Evolutionary conservation across 768 basidiomycete genomes (phyloP), one percentile per base, ranked within the genome.

Genomic region (Kockovaella imperatae): DNA sequence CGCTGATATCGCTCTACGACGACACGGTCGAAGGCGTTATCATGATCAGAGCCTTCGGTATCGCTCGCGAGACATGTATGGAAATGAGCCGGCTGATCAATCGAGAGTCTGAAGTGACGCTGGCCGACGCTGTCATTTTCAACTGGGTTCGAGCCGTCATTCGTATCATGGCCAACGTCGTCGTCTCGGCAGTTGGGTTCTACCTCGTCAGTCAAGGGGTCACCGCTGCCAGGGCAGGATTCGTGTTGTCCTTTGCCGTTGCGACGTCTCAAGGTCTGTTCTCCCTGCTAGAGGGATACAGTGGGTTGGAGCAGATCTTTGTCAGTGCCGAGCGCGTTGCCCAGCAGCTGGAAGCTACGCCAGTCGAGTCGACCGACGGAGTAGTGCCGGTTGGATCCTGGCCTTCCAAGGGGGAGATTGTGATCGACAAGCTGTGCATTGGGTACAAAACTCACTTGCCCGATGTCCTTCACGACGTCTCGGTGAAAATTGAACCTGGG

Each of bases 281-380:
- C 32, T 35, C 38, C 15, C 45, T 59, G 44, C 44, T 68, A n/a
- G 61, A 68, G 21, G 45, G 49, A 10, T 58, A 62, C 31, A 56
- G 57, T 4, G 45, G 54, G 4, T 42, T 68, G 7, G 68, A 72
- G 20, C 54, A 60, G 29, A 60, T 60, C 1, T 67, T 72, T 53
- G 67, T 72, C 24, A 57, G 59, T 14, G 70, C 63, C 2, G 68
- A 72, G 41, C 49, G 70, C 18, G 49, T 72, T 41, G 54, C 58
- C 26, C 57, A 65, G 21, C 67, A 64, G 31, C 51, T 61, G 41
- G n/a, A 51, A 18, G 51, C 62, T 35, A 47, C 54, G 2, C 49
- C 30, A 14, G 47, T 50, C 25, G 58, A 54, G 30, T 45, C 52
- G 17, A 26, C 31, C 31, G 50, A 48, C 25, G 52, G 59, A 18